Base-by-base conservation (phyloP, 306 rosid genomes). In the Heteromeles arbutifolia region DNA sequence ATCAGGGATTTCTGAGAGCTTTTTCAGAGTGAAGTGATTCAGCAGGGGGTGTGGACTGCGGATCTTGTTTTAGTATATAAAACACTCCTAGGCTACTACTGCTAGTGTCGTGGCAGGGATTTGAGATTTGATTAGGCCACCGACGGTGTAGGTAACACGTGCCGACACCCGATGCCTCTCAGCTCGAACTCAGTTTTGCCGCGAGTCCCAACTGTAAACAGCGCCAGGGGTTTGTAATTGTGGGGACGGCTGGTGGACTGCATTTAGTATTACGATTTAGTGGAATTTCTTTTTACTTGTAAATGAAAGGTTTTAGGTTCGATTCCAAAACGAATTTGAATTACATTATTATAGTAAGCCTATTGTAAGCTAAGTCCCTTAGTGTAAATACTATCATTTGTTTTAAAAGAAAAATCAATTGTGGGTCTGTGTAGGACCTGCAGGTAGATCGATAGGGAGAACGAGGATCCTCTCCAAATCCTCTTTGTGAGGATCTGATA, bases 271-370 rank as follows among this genome's bases (percentile, higher is more conserved):
- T 32, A 32, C 37, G 7, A 5, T 32, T 0, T 32, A 32, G 0
- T 32, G 37, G 0, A 0, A 32, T 5, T 32, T 31, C 0, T 32
- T 1, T 29, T 32, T 0, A 32, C 1, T 32, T 32, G 1, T 5
- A 32, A 5, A 0, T 31, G 0, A 31, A 1, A 4, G 0, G 0
- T 34, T 1, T 34, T 34, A 34, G 0, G 3, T 34, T 34, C 2
- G 2, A 34, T 34, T 34, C 0, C 1, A 34, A 5, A 1, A 34
- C 9, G 0, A 34, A 34, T 6, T 34, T 34, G 2, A 6, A 34
- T 6, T 6, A 34, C 0, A 34, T 34, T 34, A 34, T 34, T 34
- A 32, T 32, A 0, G 8, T 2, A 5, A 32, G 0, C 0, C 0
- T 2, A 6, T 32, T 32, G 2, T 32, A 1, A 32, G 8, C 0